Percentiles rank a stretch among this genome's conserved stretches.
These are phyloP conservation scores for Limnanthes douglasii DNA, from an alignment of 345 rosid genomes.

Conservation along the genomic window DNA sequence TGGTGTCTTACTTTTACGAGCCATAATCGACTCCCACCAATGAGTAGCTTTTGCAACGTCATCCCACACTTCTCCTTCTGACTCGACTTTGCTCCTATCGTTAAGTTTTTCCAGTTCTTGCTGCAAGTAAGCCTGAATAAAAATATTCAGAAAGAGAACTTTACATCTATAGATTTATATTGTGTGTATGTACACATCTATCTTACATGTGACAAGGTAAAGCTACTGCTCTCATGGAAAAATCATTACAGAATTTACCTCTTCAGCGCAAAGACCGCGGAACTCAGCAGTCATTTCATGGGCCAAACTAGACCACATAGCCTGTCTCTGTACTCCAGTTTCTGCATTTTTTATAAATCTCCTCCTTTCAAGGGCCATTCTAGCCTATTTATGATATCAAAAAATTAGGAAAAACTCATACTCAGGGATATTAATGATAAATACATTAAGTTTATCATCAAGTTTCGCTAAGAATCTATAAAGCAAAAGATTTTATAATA, in stretches of 20 bases:
- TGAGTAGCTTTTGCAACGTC: constrained; percentile 89
- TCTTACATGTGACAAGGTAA: too few relatives aligned
- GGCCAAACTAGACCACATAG: constrained; percentile 98
- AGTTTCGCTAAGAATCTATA: constrained; percentile 1
- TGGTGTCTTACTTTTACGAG: constrained; percentile 93
- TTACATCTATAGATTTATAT: constrained; percentile 5
- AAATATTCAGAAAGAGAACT: constrained; percentile 12
- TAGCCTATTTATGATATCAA: constrained; percentile 39
- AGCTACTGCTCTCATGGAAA: constrained; percentile 1
- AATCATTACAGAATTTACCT: constrained; percentile 35
- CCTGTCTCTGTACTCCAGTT: constrained; percentile 88
- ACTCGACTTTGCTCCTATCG: constrained; percentile 91
- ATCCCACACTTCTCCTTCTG: constrained; percentile 98
- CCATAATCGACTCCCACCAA: constrained; percentile 86
- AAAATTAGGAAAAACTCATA: not conserved
- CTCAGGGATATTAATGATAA: too few relatives aligned
- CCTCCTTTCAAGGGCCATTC: constrained; percentile 97
- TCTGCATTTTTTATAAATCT: constrained; percentile 88
- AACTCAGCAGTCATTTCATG: constrained; percentile 99
- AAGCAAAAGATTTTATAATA: not conserved
- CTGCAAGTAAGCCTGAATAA: constrained; percentile 87
- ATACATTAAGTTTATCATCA: constrained; percentile 4
- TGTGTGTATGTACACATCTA: not conserved
- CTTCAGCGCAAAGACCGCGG: constrained; percentile 99
- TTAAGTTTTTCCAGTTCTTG: constrained; percentile 96